These are phyloP conservation scores for Chlamydomonas applanata DNA, from an alignment of 139 green algal genomes.

Conservation along the genomic window DNA sequence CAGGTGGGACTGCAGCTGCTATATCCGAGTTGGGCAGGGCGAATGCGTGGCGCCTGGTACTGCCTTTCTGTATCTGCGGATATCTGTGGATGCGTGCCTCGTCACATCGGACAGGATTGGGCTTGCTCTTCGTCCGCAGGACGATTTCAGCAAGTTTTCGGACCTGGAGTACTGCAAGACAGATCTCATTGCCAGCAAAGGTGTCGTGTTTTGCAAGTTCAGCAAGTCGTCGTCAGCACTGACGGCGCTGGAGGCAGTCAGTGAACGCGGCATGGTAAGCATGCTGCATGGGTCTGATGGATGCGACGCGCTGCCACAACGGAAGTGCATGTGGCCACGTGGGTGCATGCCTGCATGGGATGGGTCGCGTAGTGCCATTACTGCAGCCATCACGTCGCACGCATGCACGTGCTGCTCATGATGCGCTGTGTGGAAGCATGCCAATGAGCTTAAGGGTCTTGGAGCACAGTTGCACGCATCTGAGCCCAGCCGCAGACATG, in stretches of 20 bases:
- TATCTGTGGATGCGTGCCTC: background rate
- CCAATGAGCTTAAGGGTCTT: too few relatives aligned
- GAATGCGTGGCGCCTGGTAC: too few relatives aligned
- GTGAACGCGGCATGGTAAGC: conserved; percentile 47
- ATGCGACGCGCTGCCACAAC: conserved; percentile 16
- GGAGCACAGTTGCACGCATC: background rate
- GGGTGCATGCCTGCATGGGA: too few relatives aligned
- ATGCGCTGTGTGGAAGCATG: background rate
- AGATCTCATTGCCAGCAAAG: conserved; percentile 82
- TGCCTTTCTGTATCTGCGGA: background rate
- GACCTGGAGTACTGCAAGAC: conserved; percentile 93
- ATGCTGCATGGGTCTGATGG: background rate
- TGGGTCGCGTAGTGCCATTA: too few relatives aligned
- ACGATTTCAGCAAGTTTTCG: conserved; percentile 57
- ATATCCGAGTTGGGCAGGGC: background rate
- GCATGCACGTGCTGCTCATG: background rate
- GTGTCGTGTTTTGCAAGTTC: conserved; percentile 90
- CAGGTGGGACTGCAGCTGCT: conserved; percentile 49
- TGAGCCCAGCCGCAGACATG: background rate
- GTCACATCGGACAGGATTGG: background rate
- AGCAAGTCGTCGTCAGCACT: conserved; percentile 71
- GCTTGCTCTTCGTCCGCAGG: conserved; percentile 46
- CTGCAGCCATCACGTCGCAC: too few relatives aligned
- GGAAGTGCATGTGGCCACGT: too few relatives aligned
- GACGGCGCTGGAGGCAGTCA: conserved; percentile 70